Conservation (phyloP, 306 rosid genomes). For the Cucurbita argyrosperma region DNA sequence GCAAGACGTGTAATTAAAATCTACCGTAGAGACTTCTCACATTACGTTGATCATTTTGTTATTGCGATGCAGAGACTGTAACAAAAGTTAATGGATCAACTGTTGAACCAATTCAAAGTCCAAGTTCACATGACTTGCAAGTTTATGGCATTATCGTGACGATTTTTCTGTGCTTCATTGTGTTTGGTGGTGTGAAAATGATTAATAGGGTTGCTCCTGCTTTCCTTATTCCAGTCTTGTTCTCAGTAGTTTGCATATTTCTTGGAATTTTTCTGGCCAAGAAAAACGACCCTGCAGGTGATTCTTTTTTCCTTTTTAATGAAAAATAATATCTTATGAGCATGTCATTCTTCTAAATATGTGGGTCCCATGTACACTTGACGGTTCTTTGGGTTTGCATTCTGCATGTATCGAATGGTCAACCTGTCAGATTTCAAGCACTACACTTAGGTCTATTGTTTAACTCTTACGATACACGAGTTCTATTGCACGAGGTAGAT, state of each 20-base stretch:
- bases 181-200: conserved; percentile 97
- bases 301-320: conserved; percentile 3
- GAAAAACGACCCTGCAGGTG: conserved; percentile 67
- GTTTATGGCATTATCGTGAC: conserved; percentile 90
- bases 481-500: no score
- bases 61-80: conserved; percentile 50
- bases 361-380: not conserved
- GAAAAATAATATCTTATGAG: not conserved
- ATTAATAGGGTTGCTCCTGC: conserved; percentile 99
- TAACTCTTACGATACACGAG: no score
- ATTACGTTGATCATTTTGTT: conserved; percentile 9
- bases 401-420: not conserved
- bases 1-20: not conserved
- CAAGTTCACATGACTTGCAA: conserved; percentile 89
- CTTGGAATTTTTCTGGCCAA: conserved; percentile 62
- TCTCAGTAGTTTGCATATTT: conserved; percentile 70
- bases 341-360: not conserved
- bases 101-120: conserved; percentile 44
- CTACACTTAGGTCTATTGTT: not conserved
- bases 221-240: conserved; percentile 77
- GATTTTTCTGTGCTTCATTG: conserved; percentile 82
- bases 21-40: not conserved
- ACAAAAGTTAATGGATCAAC: conserved; percentile 60
- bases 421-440: not conserved
- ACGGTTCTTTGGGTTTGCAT: not conserved